These are phyloP conservation scores for Asclepias syriaca DNA, from an alignment of 257 asterid genomes.

Conservation along the genomic window DNA sequence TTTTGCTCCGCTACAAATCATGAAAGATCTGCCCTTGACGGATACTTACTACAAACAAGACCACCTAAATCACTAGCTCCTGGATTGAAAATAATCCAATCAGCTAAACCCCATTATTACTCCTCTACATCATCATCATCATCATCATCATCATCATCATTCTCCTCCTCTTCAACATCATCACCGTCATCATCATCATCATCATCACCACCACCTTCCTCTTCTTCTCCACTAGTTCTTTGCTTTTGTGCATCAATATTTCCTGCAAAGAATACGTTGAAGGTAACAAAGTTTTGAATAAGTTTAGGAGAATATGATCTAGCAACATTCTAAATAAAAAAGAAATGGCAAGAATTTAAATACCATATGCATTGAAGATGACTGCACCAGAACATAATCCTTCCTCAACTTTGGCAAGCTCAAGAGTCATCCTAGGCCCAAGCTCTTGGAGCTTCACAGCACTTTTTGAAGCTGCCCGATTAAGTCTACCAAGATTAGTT, in stretches of 20 bases:
- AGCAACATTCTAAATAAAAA: neutral
- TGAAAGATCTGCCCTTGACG: neutral
- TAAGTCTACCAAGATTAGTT: slow-evolving; percentile 66
- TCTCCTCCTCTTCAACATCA: neutral
- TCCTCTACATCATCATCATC: neutral
- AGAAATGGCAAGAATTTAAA: neutral
- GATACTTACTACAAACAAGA: neutral
- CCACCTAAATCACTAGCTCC: neutral
- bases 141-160: neutral
- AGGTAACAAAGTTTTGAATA: neutral
- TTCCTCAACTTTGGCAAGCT: slow-evolving; percentile 65
- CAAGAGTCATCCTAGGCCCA: slow-evolving; percentile 89
- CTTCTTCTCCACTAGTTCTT: neutral
- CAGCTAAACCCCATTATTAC: neutral
- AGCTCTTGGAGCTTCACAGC: slow-evolving; percentile 92
- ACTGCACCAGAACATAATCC: slow-evolving; percentile 79
- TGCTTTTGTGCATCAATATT: neutral
- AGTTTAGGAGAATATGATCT: neutral
- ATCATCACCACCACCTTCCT: neutral
- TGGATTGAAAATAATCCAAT: neutral
- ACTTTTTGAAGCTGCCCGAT: slow-evolving; percentile 72
- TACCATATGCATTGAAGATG: slow-evolving; percentile 31
- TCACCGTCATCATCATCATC: neutral
- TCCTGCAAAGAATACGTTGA: neutral
- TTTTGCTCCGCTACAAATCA: neutral